phyloP scores from a whole-genome alignment of 257 asterid species.

The Solanum paucissectum region DNA sequence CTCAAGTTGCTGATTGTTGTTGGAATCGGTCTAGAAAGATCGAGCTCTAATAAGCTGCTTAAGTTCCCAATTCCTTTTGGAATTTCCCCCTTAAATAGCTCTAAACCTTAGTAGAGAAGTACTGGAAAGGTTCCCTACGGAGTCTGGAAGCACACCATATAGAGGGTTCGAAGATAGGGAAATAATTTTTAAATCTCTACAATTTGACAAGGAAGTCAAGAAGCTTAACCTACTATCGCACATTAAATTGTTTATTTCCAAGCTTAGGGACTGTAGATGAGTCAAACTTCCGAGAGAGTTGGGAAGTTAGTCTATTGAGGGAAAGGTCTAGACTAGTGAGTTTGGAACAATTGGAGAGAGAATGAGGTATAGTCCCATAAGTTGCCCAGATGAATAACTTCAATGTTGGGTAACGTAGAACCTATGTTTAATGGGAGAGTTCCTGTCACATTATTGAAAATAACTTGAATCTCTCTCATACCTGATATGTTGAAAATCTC shows the following conservation, averaged over 20 bases:
- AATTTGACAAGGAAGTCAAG: background rate
- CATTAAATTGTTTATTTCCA: background rate
- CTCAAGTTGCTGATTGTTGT: background rate
- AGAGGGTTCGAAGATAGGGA: background rate
- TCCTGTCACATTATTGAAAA: background rate
- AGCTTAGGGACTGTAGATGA: background rate
- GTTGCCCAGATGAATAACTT: background rate
- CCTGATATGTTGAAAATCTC: background rate
- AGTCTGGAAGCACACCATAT: background rate
- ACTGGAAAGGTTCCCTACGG: background rate
- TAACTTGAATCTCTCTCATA: background rate
- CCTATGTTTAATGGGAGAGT: background rate
- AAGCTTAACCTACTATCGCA: background rate
- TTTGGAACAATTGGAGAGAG: background rate
- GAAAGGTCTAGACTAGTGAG: background rate
- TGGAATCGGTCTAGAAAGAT: background rate
- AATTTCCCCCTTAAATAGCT: background rate
- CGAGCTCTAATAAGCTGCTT: background rate
- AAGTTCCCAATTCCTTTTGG: background rate
- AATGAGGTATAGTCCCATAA: background rate
- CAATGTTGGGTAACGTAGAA: background rate
- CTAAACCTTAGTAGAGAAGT: background rate
- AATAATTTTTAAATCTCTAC: background rate
- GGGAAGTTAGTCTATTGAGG: background rate
- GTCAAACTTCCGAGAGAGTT: background rate